Base-by-base conservation (phyloP, 2,329 filamentous ascomycete genomes). In the Lachnellula arida region DNA sequence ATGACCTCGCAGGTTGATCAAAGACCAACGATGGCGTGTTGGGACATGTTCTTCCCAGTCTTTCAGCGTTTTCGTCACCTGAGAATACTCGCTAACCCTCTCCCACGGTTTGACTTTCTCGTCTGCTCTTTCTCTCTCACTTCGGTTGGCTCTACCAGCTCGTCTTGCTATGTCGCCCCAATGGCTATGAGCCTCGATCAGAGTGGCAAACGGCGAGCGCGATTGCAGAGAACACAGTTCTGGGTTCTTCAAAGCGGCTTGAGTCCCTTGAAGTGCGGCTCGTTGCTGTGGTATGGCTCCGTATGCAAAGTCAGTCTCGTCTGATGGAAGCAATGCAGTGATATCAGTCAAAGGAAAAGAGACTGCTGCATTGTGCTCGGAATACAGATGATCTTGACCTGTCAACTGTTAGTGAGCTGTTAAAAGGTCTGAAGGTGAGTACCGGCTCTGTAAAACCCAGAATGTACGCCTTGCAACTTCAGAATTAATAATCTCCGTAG, bases 261-360 rank as follows among this genome's bases (percentile, higher is more conserved):
- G 61, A 2, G 71, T 73, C 2, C 70, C 71, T 0, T 60, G 51
- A 0, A 74, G 65, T 5, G 68, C 72, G 3, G 71, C 69, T 1
- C 72, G 61, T 9, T 66, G 60, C 0, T 54, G 25, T 3, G 71
- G 68, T 4, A 63, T 48, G 3, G 57, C 46, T 5, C 71, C 72
- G 56, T 74, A 74, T 7, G 70, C 67, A 54, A 74, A 74, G 46
- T 74, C 72, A 15, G 60, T 60, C 60, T 74, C 72, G 22, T 71
- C 64, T 54, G 71, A 72, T 2, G 72, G 72, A 3, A 73, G 60
- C 7, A 70, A 59, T 4, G 67, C 68, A 1, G 72, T 73, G 51
- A 74, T 72, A 50, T 73, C 72, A 22, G 64, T 60, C 2, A 67
- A 58, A 3, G 70, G 65, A 54, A 74, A 74, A 0, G 71, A 63